These are phyloP conservation scores for Uronychia binucleata DNA, from an alignment of 73 alveolate genomes.

Conservation along the genomic window DNA sequence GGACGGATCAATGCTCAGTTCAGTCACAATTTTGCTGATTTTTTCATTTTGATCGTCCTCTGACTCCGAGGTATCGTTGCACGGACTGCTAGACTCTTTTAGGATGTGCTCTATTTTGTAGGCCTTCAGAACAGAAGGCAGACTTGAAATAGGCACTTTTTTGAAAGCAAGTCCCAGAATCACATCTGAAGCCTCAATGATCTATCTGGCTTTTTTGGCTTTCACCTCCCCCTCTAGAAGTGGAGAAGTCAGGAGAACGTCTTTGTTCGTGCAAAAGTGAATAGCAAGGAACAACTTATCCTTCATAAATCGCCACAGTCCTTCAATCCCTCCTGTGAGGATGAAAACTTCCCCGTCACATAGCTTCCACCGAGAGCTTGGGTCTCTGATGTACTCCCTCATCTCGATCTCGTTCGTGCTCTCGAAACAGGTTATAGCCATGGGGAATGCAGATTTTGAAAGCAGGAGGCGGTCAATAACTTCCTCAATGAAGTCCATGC, in stretches of 20 bases:
- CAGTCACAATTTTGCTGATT: conserved; percentile 7
- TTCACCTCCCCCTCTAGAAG: background rate
- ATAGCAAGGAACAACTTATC: conserved; percentile 51
- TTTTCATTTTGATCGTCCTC: background rate
- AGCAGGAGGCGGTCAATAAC: too few species aligned
- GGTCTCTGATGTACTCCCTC: too few species aligned
- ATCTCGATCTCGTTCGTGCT: too few species aligned
- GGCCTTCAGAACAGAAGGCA: conserved; percentile 62
- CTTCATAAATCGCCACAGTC: conserved; percentile 51
- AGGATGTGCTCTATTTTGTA: conserved; percentile 11
- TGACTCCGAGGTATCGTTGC: too few species aligned
- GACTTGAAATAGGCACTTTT: conserved; percentile 53
- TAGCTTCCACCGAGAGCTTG: too few species aligned
- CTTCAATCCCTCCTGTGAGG: conserved; percentile 22
- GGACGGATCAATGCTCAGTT: background rate
- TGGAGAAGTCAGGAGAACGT: conserved; percentile 28
- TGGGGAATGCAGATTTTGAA: too few species aligned
- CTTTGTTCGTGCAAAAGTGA: conserved; percentile 48
- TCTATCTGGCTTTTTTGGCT: conserved; percentile 3
- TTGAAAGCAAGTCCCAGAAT: conserved; percentile 58
- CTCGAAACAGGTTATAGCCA: too few species aligned
- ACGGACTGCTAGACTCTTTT: too few species aligned
- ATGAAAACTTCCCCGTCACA: too few species aligned
- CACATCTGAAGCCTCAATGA: conserved; percentile 51
- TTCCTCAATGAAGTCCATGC: too few species aligned